A percentile compares a stretch with the other conserved stretches of the same genome.
These are phyloP conservation scores for Lentinula lateritia DNA, from an alignment of 768 basidiomycete genomes.

Conservation along the genomic window DNA sequence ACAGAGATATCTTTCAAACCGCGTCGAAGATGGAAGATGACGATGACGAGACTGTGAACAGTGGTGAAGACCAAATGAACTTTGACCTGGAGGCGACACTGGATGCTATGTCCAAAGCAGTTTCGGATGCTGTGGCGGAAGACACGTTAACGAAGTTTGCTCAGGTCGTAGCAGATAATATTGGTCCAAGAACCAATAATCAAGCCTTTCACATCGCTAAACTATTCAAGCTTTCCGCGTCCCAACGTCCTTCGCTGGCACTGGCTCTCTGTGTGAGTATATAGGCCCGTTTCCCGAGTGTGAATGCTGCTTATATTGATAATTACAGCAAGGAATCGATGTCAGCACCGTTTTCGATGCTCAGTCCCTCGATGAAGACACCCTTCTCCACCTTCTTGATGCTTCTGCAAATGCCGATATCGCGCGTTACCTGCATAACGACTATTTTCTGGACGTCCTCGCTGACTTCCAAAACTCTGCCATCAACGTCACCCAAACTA, in stretches of 20 bases:
- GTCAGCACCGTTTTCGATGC: conserved; percentile 48
- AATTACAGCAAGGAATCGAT: conserved; percentile 51
- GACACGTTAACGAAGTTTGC: conserved; percentile 53
- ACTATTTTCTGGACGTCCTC: conserved; percentile 38
- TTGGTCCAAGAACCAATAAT: conserved; percentile 49
- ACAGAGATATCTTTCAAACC: not conserved
- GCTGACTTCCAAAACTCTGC: conserved; percentile 29
- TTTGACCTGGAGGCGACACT: conserved; percentile 57
- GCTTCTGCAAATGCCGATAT: conserved; percentile 64
- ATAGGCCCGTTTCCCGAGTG: not conserved
- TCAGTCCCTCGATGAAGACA: conserved; percentile 47
- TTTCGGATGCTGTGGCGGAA: conserved; percentile 47
- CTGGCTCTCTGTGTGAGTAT: conserved; percentile 33
- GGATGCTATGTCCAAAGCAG: conserved; percentile 47
- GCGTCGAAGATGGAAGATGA: conserved; percentile 39
- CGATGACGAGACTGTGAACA: not conserved
- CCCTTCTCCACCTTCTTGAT: conserved; percentile 51
- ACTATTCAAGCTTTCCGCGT: conserved; percentile 57
- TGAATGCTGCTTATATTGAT: not conserved
- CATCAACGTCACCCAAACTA: conserved; percentile 33
- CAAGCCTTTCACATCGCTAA: conserved; percentile 60
- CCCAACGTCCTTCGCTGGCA: conserved; percentile 61
- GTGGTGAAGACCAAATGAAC: not conserved
- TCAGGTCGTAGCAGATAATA: conserved; percentile 44
- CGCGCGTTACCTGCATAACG: conserved; percentile 43